A percentile compares a stretch with the other conserved stretches of the same genome.
These are phyloP conservation scores for Neurospora cerealis DNA, from an alignment of 495 filamentous ascomycete species.

Conservation along the genomic window DNA sequence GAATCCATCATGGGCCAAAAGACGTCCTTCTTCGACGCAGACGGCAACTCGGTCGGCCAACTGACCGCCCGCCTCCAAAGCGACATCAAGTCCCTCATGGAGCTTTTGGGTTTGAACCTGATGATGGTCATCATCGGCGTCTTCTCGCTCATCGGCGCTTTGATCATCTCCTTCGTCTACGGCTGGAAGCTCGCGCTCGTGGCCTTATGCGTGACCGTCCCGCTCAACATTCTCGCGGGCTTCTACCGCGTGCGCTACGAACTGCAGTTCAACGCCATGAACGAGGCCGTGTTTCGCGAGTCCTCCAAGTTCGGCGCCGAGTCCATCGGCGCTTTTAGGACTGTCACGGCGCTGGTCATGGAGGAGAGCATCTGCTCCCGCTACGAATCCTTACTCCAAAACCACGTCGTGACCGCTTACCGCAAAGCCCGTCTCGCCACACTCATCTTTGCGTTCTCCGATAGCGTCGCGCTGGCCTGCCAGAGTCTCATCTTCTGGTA, in stretches of 20 bases:
- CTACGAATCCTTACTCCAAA: slow-evolving; percentile 28
- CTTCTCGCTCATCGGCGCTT: slow-evolving; percentile 37
- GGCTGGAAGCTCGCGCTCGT: slow-evolving; percentile 51
- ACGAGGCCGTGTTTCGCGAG: slow-evolving; percentile 46
- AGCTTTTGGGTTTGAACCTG: slow-evolving; percentile 49
- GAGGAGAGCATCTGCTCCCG: slow-evolving; percentile 43
- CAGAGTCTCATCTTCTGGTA: slow-evolving; percentile 44
- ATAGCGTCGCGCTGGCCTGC: slow-evolving; percentile 31
- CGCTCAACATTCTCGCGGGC: slow-evolving; percentile 36
- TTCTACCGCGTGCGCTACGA: slow-evolving; percentile 46
- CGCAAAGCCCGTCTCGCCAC: slow-evolving; percentile 33
- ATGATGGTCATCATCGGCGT: slow-evolving; percentile 41
- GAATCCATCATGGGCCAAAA: slow-evolving; percentile 46
- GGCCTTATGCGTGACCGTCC: slow-evolving; percentile 39
- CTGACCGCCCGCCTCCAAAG: slow-evolving; percentile 47
- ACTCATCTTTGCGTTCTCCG: slow-evolving; percentile 37
- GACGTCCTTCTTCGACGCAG: slow-evolving; percentile 53
- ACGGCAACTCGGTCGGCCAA: slow-evolving; percentile 52
- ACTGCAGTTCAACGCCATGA: slow-evolving; percentile 45
- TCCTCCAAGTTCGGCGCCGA: slow-evolving; percentile 52
- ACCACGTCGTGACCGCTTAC: slow-evolving; percentile 31
- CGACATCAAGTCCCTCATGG: slow-evolving; percentile 52
- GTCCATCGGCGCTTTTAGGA: slow-evolving; percentile 48
- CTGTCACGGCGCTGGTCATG: slow-evolving; percentile 45
- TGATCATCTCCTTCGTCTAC: slow-evolving; percentile 42